phyloP scores from a whole-genome alignment of 1,139 yeast species.

The Debaryomyces psychrophilus region DNA sequence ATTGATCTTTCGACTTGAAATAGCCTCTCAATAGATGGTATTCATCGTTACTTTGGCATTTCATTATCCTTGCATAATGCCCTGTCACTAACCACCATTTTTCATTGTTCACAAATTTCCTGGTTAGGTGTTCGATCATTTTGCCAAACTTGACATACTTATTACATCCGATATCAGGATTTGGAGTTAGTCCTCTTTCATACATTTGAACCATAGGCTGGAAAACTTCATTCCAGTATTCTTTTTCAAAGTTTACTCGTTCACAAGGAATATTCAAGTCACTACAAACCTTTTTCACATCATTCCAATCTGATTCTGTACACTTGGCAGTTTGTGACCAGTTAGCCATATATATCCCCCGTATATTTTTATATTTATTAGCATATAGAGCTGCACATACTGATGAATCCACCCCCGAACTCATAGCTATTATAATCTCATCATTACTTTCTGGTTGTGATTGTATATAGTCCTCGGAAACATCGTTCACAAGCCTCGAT shows the following conservation, averaged over 20 bases:
- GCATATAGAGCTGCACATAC: constrained; percentile 80
- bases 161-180: constrained; percentile 93
- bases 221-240: constrained; percentile 91
- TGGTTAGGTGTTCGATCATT: constrained; percentile 57
- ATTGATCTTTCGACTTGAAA: constrained; percentile 77
- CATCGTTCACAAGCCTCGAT: constrained; percentile 1
- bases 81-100: constrained; percentile 93
- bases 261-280: constrained; percentile 69
- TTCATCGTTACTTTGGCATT: constrained; percentile 29
- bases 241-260: constrained; percentile 81
- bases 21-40: constrained; percentile 60
- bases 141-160: constrained; percentile 83
- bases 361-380: constrained; percentile 53
- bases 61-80: constrained; percentile 75
- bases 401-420: constrained; percentile 95
- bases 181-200: constrained; percentile 79
- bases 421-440: constrained; percentile 83
- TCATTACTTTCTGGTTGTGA: constrained; percentile 54
- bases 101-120: constrained; percentile 26
- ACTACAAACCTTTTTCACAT: constrained; percentile 67
- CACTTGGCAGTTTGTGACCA: constrained; percentile 78
- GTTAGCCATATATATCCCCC: constrained; percentile 90
- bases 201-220: constrained; percentile 86
- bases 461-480: constrained; percentile 30
- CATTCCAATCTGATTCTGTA: constrained; percentile 87